phyloP scores from a whole-genome alignment of 345 rosid species.

The Eucalyptus cloeziana region DNA sequence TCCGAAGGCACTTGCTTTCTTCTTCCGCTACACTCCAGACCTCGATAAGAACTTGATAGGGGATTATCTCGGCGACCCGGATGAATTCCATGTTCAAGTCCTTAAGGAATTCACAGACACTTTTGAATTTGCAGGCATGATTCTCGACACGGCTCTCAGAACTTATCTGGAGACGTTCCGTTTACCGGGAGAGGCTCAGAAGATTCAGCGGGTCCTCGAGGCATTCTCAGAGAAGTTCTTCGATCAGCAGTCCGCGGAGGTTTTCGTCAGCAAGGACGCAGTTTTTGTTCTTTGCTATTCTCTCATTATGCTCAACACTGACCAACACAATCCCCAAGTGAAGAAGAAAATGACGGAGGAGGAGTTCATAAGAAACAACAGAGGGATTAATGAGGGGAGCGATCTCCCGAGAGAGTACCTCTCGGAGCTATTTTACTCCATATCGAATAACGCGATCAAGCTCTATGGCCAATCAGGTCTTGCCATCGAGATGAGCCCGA shows the following conservation, averaged over 20 bases:
- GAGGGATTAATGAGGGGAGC: slow-evolving; percentile 73
- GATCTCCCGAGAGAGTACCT: slow-evolving; percentile 93
- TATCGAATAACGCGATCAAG: slow-evolving; percentile 44
- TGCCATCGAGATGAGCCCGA: slow-evolving; percentile 55
- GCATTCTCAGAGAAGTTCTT: slow-evolving; percentile 70
- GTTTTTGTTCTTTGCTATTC: slow-evolving; percentile 76
- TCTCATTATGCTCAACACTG: slow-evolving; percentile 90
- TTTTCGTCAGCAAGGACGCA: slow-evolving; percentile 66
- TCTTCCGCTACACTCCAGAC: slow-evolving; percentile 62
- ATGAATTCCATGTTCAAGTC: slow-evolving; percentile 57
- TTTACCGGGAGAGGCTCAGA: slow-evolving; percentile 90
- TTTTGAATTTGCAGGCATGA: slow-evolving; percentile 72
- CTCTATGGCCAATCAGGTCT: slow-evolving; percentile 35
- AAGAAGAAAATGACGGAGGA: slow-evolving; percentile 97
- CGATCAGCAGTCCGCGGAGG: slow-evolving; percentile 54
- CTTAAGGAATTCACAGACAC: slow-evolving; percentile 68
- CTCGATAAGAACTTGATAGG: slow-evolving; percentile 70
- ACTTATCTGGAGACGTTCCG: slow-evolving; percentile 69
- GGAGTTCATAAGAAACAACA: slow-evolving; percentile 77
- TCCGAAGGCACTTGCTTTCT: slow-evolving; percentile 54
- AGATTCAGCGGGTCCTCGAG: slow-evolving; percentile 74
- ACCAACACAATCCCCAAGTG: slow-evolving; percentile 88
- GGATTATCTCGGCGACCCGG: slow-evolving; percentile 90
- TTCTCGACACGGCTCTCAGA: slow-evolving; percentile 69
- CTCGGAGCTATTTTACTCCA: slow-evolving; percentile 72